These are phyloP conservation scores for Cyberlindnera misumaiensis DNA, from an alignment of 805 yeast genomes.

Conservation along the genomic window DNA sequence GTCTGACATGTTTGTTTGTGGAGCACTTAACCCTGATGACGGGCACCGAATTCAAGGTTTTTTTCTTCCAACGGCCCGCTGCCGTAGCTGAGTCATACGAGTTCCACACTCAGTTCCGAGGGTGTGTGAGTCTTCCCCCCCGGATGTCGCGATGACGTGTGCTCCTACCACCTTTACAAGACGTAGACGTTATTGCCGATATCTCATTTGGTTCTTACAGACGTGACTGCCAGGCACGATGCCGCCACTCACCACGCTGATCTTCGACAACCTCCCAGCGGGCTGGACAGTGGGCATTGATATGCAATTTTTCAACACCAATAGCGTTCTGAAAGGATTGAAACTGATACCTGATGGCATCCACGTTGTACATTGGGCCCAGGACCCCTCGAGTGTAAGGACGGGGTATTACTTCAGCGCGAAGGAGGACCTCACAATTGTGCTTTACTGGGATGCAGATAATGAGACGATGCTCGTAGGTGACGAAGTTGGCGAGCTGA, in stretches of 20 bases:
- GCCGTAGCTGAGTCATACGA: too few species aligned
- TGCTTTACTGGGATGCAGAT: conserved; percentile 32
- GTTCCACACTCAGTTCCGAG: too few species aligned
- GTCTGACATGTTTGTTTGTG: conserved; percentile 27
- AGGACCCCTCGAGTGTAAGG: conserved; percentile 29
- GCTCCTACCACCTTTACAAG: too few species aligned
- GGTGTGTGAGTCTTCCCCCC: too few species aligned
- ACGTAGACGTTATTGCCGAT: too few species aligned
- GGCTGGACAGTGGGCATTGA: conserved; percentile 42
- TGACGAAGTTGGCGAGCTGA: conserved; percentile 27
- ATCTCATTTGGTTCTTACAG: too few species aligned
- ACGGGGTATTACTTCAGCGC: conserved; percentile 34
- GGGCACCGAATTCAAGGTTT: background rate
- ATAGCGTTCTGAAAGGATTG: conserved; percentile 39
- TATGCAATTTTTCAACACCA: conserved; percentile 39
- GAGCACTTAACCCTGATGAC: too few species aligned
- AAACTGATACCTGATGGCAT: conserved; percentile 43
- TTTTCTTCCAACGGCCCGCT: background rate
- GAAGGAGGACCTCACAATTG: conserved; percentile 27
- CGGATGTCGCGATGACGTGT: too few species aligned
- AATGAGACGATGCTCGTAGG: conserved; percentile 24
- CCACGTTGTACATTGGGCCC: conserved; percentile 50
- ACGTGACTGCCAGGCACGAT: too few species aligned
- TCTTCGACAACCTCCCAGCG: conserved; percentile 27
- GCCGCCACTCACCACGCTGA: conserved; percentile 22